phyloP scores from a whole-genome alignment of 2,329 filamentous ascomycete species.

The Aspergillus ochraceoroseus region DNA sequence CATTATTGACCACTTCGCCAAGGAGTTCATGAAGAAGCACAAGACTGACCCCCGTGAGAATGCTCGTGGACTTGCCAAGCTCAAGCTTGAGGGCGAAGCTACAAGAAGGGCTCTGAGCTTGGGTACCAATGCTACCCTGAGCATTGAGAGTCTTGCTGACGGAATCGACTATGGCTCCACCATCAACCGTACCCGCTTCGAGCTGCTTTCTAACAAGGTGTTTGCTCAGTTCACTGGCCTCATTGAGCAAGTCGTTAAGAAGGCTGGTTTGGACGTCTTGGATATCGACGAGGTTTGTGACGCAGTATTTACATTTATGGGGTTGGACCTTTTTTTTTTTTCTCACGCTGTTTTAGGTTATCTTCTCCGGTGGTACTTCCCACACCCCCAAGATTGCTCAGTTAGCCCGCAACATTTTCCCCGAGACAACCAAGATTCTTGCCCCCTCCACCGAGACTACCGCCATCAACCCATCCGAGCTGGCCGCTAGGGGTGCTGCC shows the following conservation, averaged over 20 bases:
- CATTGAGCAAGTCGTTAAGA: slow-evolving; percentile 78
- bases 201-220: slow-evolving; percentile 79
- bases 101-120: slow-evolving; percentile 90
- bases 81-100: slow-evolving; percentile 84
- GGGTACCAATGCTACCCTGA: slow-evolving; percentile 83
- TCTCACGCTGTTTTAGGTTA: slow-evolving; percentile 51
- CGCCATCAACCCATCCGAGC: slow-evolving; percentile 90
- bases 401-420: slow-evolving; percentile 75
- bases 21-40: slow-evolving; percentile 98
- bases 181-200: slow-evolving; percentile 89
- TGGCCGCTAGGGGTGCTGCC: slow-evolving; percentile 81
- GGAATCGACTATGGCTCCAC: slow-evolving; percentile 88
- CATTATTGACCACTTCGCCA: slow-evolving; percentile 92
- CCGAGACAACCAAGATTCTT: slow-evolving; percentile 68
- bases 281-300: slow-evolving; percentile 71
- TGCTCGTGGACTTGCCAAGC: slow-evolving; percentile 76
- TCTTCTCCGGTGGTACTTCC: slow-evolving; percentile 84
- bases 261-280: slow-evolving; percentile 84
- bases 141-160: slow-evolving; percentile 82
- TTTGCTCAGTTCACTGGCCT: slow-evolving; percentile 84
- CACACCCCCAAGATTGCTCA: slow-evolving; percentile 90
- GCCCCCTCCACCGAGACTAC: slow-evolving; percentile 72
- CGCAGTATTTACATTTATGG: not conserved
- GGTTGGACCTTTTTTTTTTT: not conserved
- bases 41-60: slow-evolving; percentile 80